Conservation (phyloP, 176 grass and related monocot genomes). For the Aegilops speltoides region DNA sequence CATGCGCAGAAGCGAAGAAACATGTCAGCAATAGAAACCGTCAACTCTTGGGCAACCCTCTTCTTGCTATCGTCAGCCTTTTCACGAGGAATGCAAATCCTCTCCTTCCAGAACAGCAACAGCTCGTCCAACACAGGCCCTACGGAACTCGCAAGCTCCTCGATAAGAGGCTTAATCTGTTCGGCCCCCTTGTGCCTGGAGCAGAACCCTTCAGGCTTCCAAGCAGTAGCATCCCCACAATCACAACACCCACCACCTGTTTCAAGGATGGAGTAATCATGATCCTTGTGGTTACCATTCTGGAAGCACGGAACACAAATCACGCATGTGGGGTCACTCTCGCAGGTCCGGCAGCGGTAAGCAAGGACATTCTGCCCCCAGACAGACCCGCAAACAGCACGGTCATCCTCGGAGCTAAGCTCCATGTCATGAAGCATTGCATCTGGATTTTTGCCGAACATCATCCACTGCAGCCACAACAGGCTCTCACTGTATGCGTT, state of each 20-base stretch:
- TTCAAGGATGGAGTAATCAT: conserved; percentile 96
- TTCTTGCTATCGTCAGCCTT: conserved; percentile 7
- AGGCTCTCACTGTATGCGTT: conserved; percentile 49
- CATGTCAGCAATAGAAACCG: conserved; percentile 55
- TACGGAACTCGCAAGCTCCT: conserved; percentile 58
- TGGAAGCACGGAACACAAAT: conserved; percentile 94
- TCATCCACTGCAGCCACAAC: conserved; percentile 85
- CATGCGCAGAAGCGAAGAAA: conserved; percentile 74
- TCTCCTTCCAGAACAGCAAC: conserved; percentile 73
- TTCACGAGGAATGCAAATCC: conserved; percentile 26
- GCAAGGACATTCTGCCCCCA: conserved; percentile 88
- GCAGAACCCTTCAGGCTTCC: conserved; percentile 95
- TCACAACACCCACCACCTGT: conserved; percentile 95
- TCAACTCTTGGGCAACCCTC: conserved; percentile 53
- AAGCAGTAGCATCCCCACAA: conserved; percentile 91
- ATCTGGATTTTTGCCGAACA: conserved; percentile 65
- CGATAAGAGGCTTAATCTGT: conserved; percentile 75
- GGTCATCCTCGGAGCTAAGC: conserved; percentile 40
- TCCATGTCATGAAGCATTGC: conserved; percentile 51
- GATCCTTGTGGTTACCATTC: conserved; percentile 84
- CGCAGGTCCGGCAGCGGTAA: conserved; percentile 88
- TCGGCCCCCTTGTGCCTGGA: conserved; percentile 75
- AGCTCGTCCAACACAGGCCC: conserved; percentile 70
- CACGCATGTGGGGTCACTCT: conserved; percentile 80
- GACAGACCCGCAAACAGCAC: conserved; percentile 78